Percentiles rank a stretch among this genome's conserved stretches.
Conservation (phyloP, 805 yeast species). For the Wickerhamomyces sydowiorum region DNA sequence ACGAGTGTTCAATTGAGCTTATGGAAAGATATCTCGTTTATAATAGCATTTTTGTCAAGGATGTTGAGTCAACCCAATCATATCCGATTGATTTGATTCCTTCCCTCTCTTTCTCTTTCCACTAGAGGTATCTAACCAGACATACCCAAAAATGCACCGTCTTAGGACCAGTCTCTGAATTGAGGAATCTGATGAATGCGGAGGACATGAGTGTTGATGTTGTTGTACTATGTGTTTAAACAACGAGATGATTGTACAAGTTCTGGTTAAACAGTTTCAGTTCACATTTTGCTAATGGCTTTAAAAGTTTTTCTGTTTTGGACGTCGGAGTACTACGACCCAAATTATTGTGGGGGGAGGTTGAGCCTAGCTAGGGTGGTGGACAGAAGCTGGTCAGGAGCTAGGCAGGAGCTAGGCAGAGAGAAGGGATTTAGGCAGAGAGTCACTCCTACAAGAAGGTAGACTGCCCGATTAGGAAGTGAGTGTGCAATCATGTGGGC, state of each 20-base stretch:
- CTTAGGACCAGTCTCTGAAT: slow-evolving; percentile 90
- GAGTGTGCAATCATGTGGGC: too few relatives aligned
- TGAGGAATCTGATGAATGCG: slow-evolving; percentile 66
- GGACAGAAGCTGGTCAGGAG: too few relatives aligned
- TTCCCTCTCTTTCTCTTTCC: not conserved
- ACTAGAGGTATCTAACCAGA: slow-evolving; percentile 5
- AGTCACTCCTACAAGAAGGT: too few relatives aligned
- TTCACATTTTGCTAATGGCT: not conserved
- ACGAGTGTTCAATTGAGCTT: slow-evolving; percentile 16
- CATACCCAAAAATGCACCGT: slow-evolving; percentile 97
- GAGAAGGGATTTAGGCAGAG: too few relatives aligned
- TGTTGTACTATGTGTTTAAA: too few relatives aligned
- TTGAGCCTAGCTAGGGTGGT: not conserved
- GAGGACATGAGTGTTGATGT: too few relatives aligned
- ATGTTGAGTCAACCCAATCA: too few relatives aligned
- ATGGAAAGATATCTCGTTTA: too few relatives aligned
- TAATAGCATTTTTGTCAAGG: too few relatives aligned
- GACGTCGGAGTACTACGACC: not conserved
- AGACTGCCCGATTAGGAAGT: too few relatives aligned
- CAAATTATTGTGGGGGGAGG: not conserved
- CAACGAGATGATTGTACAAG: too few relatives aligned
- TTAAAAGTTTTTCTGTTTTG: not conserved
- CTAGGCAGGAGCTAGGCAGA: not conserved
- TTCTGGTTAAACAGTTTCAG: not conserved
- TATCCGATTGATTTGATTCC: not conserved